These are phyloP conservation scores for Hymenoscyphus repandus DNA, from an alignment of 2,329 filamentous ascomycete genomes.

Conservation along the genomic window DNA sequence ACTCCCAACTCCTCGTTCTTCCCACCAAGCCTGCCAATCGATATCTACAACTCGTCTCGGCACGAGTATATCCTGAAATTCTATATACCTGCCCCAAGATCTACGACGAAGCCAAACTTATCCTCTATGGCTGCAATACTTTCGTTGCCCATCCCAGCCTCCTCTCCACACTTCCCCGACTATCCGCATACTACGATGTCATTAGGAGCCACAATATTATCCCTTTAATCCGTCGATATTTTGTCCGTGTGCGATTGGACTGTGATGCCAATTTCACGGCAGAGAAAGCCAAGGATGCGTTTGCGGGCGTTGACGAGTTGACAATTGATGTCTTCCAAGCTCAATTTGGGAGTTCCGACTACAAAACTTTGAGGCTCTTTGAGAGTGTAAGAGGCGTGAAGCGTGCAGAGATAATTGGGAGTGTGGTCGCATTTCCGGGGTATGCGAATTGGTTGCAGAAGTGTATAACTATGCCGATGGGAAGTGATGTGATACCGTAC, in stretches of 20 bases:
- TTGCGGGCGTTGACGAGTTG: conserved; percentile 40
- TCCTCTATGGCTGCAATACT: conserved; percentile 44
- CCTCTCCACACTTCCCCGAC: conserved; percentile 39
- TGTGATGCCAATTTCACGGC: conserved; percentile 41
- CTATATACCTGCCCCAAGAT: conserved; percentile 19
- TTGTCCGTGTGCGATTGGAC: conserved; percentile 42
- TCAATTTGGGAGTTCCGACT: conserved; percentile 38
- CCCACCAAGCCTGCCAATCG: conserved; percentile 15
- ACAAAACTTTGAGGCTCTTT: conserved; percentile 38
- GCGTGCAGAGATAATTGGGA: conserved; percentile 35
- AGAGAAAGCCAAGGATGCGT: conserved; percentile 36
- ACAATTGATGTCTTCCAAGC: conserved; percentile 46
- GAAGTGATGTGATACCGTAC: conserved; percentile 10
- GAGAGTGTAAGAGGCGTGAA: conserved; percentile 41
- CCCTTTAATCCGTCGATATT: conserved; percentile 37
- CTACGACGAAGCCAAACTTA: conserved; percentile 27
- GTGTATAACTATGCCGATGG: conserved; percentile 20
- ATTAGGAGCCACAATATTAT: conserved; percentile 32
- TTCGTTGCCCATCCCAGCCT: conserved; percentile 45
- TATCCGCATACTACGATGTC: conserved; percentile 32
- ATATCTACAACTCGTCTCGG: conserved; percentile 9
- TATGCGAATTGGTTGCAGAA: conserved; percentile 27
- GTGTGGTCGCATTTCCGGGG: conserved; percentile 21
- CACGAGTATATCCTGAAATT: conserved; percentile 29
- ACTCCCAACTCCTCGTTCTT: conserved; percentile 26